Evolutionary conservation across 2,329 filamentous ascomycete species (phyloP), one percentile per base, ranked within the genome.

Genomic region (Trichoderma simmonsii): DNA sequence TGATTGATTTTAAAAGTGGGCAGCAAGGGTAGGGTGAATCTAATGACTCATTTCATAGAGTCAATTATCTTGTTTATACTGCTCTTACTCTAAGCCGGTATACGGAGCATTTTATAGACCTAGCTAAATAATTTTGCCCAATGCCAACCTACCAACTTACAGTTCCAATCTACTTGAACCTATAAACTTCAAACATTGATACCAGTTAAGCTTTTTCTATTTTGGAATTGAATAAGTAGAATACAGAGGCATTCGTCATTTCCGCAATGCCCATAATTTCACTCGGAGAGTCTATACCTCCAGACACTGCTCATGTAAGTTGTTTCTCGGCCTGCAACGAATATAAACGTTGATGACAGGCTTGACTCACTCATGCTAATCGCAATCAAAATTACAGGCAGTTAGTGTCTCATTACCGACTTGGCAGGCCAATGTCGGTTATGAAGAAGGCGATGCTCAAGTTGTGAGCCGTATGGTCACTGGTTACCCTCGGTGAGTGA

Each of bases 341-440:
- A 21, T 67, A 34, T 8, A 18, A 43, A 43, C 36, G 21, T 36
- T 61, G 21, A 4, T 43, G 30, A 18, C 24, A 28, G 18, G 4
- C 18, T 36, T 26, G 15, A 62, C 56, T 65, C 6, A 71, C 21
- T 30, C n/a, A 21, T 18, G 54, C 51, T 4, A 48, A 2, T 4
- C 43, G 43, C 43, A 48, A 48, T 21, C n/a, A 0, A 9, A n/a
- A 26, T 30, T 15, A 65, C 39, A 98, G 95, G 96, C 95, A 75
- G 93, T 98, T 75, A 98, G 95, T 81, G 95, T 98, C 56, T 98
- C 96, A 18, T 85, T 99, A 30, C 96, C 96, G 51, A 97, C 94
- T 83, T 99, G 96, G 96, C 87, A 87, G 75, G 87, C 94, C 75
- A 98, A 97, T 78, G 86, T 99, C 51, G 95, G 90, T 54, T 99